A percentile compares a stretch with the other conserved stretches of the same genome.
Conservation (phyloP, 805 yeast species). For the Metschnikowia aberdeeniae region DNA sequence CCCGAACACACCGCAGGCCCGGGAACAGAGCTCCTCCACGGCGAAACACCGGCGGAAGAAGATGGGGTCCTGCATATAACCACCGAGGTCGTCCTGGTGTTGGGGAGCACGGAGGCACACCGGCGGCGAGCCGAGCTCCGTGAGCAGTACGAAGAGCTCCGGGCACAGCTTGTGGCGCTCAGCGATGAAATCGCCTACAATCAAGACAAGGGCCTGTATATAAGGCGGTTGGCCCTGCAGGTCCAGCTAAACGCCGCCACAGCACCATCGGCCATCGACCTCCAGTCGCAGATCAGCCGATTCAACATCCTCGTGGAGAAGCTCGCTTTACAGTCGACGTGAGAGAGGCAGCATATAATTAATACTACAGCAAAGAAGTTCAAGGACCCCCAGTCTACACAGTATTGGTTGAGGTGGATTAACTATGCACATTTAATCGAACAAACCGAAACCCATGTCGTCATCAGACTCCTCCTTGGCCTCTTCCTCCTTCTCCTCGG, state of each 20-base stretch:
- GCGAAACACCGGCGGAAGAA: too few species aligned
- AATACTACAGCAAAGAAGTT: background rate
- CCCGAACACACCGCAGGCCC: too few species aligned
- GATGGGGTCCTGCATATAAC: too few species aligned
- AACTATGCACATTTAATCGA: constrained; percentile 63
- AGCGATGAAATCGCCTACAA: constrained; percentile 24
- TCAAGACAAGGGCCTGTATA: constrained; percentile 27
- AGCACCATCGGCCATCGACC: background rate
- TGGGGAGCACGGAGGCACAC: background rate
- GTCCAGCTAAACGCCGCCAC: constrained; percentile 2
- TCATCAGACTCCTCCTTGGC: constrained; percentile 60
- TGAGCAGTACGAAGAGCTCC: constrained; percentile 7
- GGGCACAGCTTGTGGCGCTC: constrained; percentile 10
- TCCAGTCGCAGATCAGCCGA: constrained; percentile 20
- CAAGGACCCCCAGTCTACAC: background rate
- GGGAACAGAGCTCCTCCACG: too few species aligned
- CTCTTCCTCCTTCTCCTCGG: constrained; percentile 61
- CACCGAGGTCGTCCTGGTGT: too few species aligned
- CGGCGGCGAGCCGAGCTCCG: constrained; percentile 2
- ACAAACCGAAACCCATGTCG: constrained; percentile 95
- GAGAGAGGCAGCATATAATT: background rate
- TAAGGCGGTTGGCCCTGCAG: constrained; percentile 15
- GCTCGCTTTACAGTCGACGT: constrained; percentile 9
- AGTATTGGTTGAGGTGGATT: background rate
- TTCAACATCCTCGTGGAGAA: constrained; percentile 28